Conservation (phyloP, 2,329 filamentous ascomycete genomes). For the Alternaria brassicae region DNA sequence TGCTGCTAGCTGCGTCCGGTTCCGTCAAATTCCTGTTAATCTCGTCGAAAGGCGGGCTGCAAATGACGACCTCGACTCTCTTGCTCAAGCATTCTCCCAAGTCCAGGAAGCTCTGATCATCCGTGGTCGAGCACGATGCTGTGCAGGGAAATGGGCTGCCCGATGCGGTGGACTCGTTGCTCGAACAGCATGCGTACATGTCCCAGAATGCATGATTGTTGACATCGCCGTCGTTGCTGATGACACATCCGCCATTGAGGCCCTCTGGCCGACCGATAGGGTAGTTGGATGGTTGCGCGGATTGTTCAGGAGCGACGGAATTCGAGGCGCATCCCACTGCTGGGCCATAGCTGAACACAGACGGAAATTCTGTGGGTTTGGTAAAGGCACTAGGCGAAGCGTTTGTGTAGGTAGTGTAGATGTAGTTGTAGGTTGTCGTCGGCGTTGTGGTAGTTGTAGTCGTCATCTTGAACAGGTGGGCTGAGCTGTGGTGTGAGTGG, state of each 20-base stretch:
- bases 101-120: conserved; percentile 22
- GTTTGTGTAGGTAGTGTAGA: conserved; percentile 24
- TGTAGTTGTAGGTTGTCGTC: conserved; percentile 22
- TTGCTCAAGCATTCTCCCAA: conserved; percentile 30
- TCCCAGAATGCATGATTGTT: conserved; percentile 36
- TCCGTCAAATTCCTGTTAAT: conserved; percentile 3
- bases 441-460: conserved; percentile 9
- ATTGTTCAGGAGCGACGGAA: background rate
- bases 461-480: conserved; percentile 1
- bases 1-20: background rate
- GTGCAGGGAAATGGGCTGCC: conserved; percentile 19
- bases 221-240: conserved; percentile 28
- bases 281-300: conserved; percentile 9
- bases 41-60: conserved; percentile 16
- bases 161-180: conserved; percentile 5
- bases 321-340: conserved; percentile 13
- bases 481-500: background rate
- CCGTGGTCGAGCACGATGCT: conserved; percentile 15
- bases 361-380: conserved; percentile 17
- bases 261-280: conserved; percentile 11
- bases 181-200: conserved; percentile 28
- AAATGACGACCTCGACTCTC: conserved; percentile 24
- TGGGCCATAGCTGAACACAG: conserved; percentile 20
- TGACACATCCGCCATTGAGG: conserved; percentile 20
- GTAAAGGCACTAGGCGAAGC: conserved; percentile 15